Base-by-base conservation (phyloP, 148 eudicot species). In the Vaccinium darrowii region DNA sequence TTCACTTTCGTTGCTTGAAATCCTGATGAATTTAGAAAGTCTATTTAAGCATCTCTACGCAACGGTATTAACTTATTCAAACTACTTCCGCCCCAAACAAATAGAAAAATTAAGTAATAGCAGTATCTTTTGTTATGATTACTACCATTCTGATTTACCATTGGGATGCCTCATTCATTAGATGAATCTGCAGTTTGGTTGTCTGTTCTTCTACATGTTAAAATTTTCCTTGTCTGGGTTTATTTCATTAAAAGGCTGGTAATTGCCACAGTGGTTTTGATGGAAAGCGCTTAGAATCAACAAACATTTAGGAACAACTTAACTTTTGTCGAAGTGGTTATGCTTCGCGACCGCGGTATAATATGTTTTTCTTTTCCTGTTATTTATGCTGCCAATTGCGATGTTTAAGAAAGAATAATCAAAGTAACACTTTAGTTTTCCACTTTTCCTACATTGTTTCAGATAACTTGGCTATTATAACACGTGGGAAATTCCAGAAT, bases 181-280 rank as follows among this genome's bases (percentile, higher is more conserved):
- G 23, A n/a, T n/a, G 18, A 76, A 76, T 23, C 57, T n/a, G 57
- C 54, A 52, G 53, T 21, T 76, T 50, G 57, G 54, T 39, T 50
- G 18, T 76, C 80, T 39, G 23, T 12, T 2, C 25, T 76, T 76
- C 2, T 47, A 47, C 79, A 8, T 4, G 54, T 21, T 47, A 50
- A 76, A 49, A 3, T 18, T 33, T 36, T 36, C 23, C 78, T 7
- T 43, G 27, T 75, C 18, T 33, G 16, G 77, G 49, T 71, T 71
- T 27, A 71, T 71, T 71, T 71, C 9, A 16, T 73, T 7, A 73
- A 73, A 73, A 3, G 77, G 77, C 49, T 73, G 77, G 77, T 73
- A n/a, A 19, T 49, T 75, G 78, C 21, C 14, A 47, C 3, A 75
- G 25, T 43, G 10, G 78, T 15, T 36, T 3, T 73, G 76, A 73